phyloP scores from a whole-genome alignment of 345 rosid genomes.

The Microcos paniculata region DNA sequence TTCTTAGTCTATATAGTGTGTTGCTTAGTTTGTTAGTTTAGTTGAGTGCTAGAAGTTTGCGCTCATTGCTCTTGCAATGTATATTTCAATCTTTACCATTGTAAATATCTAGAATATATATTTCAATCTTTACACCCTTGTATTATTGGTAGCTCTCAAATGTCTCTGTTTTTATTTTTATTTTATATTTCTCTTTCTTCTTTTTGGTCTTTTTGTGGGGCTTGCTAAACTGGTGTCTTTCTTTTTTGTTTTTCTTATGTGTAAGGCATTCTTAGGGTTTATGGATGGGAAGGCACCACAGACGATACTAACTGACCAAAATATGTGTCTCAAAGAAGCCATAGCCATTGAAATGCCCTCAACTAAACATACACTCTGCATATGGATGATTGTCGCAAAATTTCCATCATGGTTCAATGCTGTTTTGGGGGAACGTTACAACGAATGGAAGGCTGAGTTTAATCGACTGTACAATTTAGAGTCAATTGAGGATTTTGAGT shows the following conservation, averaged over 20 bases:
- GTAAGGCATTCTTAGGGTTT: slow-evolving; percentile 73
- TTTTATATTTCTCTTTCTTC: slow-evolving; percentile 4
- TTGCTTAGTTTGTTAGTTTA: background rate
- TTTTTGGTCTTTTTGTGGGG: background rate
- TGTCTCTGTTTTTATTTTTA: background rate
- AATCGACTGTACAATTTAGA: slow-evolving; percentile 81
- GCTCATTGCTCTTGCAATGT: slow-evolving; percentile 3
- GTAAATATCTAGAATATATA: background rate
- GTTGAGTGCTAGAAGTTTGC: background rate
- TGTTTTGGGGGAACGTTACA: slow-evolving; percentile 86
- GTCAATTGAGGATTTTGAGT: slow-evolving; percentile 76
- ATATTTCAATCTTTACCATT: background rate
- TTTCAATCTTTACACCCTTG: background rate
- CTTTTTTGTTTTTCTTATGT: slow-evolving; percentile 13
- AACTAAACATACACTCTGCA: slow-evolving; percentile 88
- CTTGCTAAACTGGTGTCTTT: slow-evolving; percentile 21
- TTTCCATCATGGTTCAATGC: slow-evolving; percentile 97
- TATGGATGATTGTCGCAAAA: slow-evolving; percentile 95
- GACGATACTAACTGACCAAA: slow-evolving; percentile 88
- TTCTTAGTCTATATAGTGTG: background rate
- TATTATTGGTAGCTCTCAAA: background rate
- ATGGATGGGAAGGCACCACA: slow-evolving; percentile 95
- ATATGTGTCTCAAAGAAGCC: slow-evolving; percentile 91
- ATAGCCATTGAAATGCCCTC: slow-evolving; percentile 80
- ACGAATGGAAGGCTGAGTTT: slow-evolving; percentile 93